Conservation (phyloP, 495 filamentous ascomycete species). For the Amorphotheca resinae region DNA sequence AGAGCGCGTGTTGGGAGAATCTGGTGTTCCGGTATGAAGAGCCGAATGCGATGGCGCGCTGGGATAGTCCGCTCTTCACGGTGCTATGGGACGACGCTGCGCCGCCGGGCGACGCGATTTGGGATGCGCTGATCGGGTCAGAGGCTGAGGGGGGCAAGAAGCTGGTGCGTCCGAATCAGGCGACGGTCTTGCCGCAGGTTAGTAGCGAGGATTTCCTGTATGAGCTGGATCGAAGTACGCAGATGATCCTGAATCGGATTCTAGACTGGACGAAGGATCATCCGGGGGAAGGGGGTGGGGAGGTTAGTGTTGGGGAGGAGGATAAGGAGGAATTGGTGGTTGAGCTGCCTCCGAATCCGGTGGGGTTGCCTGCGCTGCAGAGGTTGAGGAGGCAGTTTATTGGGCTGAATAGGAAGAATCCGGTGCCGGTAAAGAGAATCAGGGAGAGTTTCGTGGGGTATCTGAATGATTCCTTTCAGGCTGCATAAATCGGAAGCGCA, state of each 20-base stretch:
- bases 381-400: conserved; percentile 79
- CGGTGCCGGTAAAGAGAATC: conserved; percentile 44
- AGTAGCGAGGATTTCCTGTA: conserved; percentile 71
- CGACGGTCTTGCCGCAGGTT: conserved; percentile 55
- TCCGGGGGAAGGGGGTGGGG: conserved; percentile 40
- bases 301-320: conserved; percentile 19
- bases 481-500: conserved; percentile 3
- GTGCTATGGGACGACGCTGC: conserved; percentile 64
- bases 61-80: conserved; percentile 92
- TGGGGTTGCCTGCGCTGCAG: conserved; percentile 68
- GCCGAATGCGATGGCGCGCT: conserved; percentile 85
- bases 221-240: conserved; percentile 71
- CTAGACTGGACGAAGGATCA: conserved; percentile 59
- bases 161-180: conserved; percentile 61
- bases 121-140: conserved; percentile 60
- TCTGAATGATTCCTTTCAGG: conserved; percentile 53
- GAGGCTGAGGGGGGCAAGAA: conserved; percentile 30
- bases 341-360: conserved; percentile 44
- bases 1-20: conserved; percentile 68
- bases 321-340: conserved; percentile 28
- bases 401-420: conserved; percentile 52
- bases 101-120: conserved; percentile 56
- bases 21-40: conserved; percentile 93
- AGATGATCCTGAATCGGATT: conserved; percentile 66
- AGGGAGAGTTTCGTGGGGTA: conserved; percentile 60